Evolutionary conservation across 1,139 yeast genomes (phyloP), one percentile per base, ranked within the genome.

Genomic region (Blastobotrys apis): DNA sequence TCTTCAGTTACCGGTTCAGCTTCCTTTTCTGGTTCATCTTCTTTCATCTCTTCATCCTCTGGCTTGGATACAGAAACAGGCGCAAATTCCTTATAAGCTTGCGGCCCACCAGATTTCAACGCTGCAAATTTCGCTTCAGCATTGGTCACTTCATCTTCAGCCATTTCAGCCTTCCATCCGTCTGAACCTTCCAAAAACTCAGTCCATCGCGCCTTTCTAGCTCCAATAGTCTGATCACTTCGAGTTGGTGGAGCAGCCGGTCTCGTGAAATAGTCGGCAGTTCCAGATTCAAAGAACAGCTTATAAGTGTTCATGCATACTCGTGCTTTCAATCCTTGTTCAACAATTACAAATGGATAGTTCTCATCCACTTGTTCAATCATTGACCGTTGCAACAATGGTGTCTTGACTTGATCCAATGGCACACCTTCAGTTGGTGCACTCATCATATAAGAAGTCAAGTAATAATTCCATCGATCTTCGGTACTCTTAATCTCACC

Each of bases 381-480:
- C 44, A 60, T 45, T 9, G 58, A 48, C 21, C 66, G 57, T 43
- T 55, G 54, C 44, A 62, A 48, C 41, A 63, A 47, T 9, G 67
- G 67, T 32, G 66, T 48, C 45, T 60, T 58, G 48, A 63, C 54
- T 47, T 56, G 56, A 30, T 56, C 60, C 33, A 86, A 80, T n/a
- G 90, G 81, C 19, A 94, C 84, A 26, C 97, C 97, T 65, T 92
- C 98, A 2, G 99, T 92, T 33, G 98, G 97, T 57, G 87, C 94
- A 5, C 95, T 84, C 86, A 92, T 84, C 40, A 92, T 78, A 64
- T 84, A 92, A 40, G 95, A 84, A 0, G 97, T 92, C 44, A 92
- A 76, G 60, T 94, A 92, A 65, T 92, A 90, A 62, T 87, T 90
- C 83, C 95, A 94, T 56, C 77, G 78, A 51, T 86, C 94, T 56